A percentile compares a stretch with the other conserved stretches of the same genome.
Conservation (phyloP, 2,329 filamentous ascomycete genomes). For the Hypoxylon sp. region DNA sequence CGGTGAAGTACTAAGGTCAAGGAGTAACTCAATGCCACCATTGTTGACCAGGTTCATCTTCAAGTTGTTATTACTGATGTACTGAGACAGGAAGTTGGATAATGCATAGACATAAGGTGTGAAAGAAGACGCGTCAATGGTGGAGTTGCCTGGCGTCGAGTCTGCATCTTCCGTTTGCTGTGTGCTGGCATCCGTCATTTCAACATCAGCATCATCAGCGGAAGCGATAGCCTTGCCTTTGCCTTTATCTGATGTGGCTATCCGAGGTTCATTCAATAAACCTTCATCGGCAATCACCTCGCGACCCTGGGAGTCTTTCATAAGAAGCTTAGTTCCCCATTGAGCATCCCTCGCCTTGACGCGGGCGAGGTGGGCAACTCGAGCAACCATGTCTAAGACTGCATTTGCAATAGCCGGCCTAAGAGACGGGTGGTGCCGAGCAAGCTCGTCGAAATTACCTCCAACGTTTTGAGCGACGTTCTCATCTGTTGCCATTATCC, state of each 20-base stretch:
- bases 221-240: slow-evolving; percentile 54
- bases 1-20: slow-evolving; percentile 86
- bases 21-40: slow-evolving; percentile 83
- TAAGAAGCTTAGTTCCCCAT: slow-evolving; percentile 84
- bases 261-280: slow-evolving; percentile 48
- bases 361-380: slow-evolving; percentile 80
- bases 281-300: slow-evolving; percentile 67
- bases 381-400: slow-evolving; percentile 88
- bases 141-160: slow-evolving; percentile 30
- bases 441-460: slow-evolving; percentile 90
- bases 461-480: slow-evolving; percentile 80
- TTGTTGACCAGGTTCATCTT: slow-evolving; percentile 80
- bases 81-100: slow-evolving; percentile 79
- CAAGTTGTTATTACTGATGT: slow-evolving; percentile 79
- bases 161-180: slow-evolving; percentile 42
- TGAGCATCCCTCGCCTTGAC: slow-evolving; percentile 75
- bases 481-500: slow-evolving; percentile 80
- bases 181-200: slow-evolving; percentile 72
- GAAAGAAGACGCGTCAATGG: slow-evolving; percentile 58
- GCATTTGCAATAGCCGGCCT: slow-evolving; percentile 84
- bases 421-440: slow-evolving; percentile 89
- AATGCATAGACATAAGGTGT: slow-evolving; percentile 80
- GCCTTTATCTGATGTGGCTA: slow-evolving; percentile 49
- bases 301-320: slow-evolving; percentile 69
- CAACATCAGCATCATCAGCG: slow-evolving; percentile 65